Conservation (phyloP, 495 filamentous ascomycete genomes). For the Tuber indicum region DNA sequence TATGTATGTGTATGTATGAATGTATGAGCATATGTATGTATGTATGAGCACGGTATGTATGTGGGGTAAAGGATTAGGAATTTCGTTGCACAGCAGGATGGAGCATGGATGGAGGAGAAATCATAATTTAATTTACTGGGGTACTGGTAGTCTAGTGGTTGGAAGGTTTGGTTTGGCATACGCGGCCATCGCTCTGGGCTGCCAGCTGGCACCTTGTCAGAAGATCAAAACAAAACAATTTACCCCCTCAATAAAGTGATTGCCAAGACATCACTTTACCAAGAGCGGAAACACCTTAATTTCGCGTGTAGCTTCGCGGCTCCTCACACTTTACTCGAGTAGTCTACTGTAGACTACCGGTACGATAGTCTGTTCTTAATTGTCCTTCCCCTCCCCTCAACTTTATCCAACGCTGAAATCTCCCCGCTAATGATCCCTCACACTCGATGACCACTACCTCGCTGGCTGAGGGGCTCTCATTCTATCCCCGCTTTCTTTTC, state of each 20-base stretch:
- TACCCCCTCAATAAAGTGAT: not conserved
- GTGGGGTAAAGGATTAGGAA: not conserved
- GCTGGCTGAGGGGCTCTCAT: slow-evolving; percentile 41
- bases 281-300: not conserved
- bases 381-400: not conserved
- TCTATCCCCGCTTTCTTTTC: slow-evolving; percentile 85
- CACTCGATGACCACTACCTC: slow-evolving; percentile 51
- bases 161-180: not conserved
- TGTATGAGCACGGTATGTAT: not conserved
- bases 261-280: not conserved
- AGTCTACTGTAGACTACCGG: too few species aligned
- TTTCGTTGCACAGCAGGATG: not conserved
- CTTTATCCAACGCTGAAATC: not conserved
- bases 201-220: not conserved
- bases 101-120: not conserved
- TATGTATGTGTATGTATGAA: slow-evolving; percentile 2
- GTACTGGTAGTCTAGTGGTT: not conserved
- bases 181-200: not conserved
- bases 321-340: not conserved
- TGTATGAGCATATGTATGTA: not conserved
- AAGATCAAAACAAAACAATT: not conserved
- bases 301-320: not conserved
- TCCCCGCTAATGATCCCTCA: slow-evolving; percentile 18
- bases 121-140: too few species aligned
- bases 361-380: not conserved